These are phyloP conservation scores for Pyrenophora teres DNA, from an alignment of 2,329 filamentous ascomycete species.

Conservation along the genomic window DNA sequence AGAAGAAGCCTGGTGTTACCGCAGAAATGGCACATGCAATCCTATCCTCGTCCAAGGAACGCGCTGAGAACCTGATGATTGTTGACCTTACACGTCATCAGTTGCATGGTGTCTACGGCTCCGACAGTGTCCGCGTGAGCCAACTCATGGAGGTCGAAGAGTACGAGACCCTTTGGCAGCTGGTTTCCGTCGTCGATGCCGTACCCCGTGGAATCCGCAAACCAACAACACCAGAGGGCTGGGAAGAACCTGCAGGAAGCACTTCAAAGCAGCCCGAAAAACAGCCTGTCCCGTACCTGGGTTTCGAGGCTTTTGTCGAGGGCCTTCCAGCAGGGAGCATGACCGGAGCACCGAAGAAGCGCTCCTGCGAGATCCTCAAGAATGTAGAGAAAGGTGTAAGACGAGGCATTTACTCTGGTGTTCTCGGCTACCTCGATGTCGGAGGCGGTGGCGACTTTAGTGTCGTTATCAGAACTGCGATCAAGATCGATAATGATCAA, in stretches of 20 bases:
- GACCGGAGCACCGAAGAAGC: conserved; percentile 95
- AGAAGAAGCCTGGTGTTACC: conserved; percentile 71
- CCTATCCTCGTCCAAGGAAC: conserved; percentile 82
- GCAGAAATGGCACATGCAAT: conserved; percentile 73
- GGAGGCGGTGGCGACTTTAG: conserved; percentile 87
- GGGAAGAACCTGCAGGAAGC: conserved; percentile 38
- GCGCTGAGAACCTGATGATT: conserved; percentile 97
- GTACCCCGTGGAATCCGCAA: conserved; percentile 32
- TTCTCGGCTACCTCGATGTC: conserved; percentile 87
- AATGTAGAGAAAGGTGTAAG: conserved; percentile 67
- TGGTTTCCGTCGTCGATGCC: conserved; percentile 86
- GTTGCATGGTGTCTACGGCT: conserved; percentile 80
- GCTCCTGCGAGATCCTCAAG: conserved; percentile 81
- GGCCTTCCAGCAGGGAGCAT: conserved; percentile 90
- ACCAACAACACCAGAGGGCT: conserved; percentile 34
- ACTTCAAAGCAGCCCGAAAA: conserved; percentile 14
- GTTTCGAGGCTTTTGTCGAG: conserved; percentile 75
- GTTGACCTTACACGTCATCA: conserved; percentile 96
- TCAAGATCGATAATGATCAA: conserved; percentile 50
- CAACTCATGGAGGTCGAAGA: conserved; percentile 87
- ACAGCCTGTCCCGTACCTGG: conserved; percentile 51
- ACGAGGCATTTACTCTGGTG: conserved; percentile 82
- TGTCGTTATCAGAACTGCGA: conserved; percentile 84
- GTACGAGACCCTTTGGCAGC: conserved; percentile 87
- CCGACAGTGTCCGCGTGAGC: conserved; percentile 72